Base-by-base conservation (phyloP, 306 rosid genomes). In the Prunus campanulata region DNA sequence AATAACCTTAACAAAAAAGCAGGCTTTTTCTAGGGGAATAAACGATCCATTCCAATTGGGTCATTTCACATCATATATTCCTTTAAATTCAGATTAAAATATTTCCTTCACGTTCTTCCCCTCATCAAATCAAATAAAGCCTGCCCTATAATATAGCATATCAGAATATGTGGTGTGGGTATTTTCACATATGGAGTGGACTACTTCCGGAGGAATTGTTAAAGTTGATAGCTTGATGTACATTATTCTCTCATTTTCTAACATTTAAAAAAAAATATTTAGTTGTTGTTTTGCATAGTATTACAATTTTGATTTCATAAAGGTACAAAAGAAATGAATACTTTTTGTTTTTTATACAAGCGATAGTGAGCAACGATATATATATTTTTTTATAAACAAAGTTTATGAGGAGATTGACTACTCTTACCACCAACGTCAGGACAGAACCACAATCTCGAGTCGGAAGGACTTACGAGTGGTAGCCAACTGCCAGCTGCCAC, bases 401-500 rank as follows among this genome's bases (percentile, higher is more conserved):
- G 2, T 35, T 35, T 35, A 35, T 0, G 8, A 0, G 2, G 8
- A 35, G 8, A 35, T 35, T 35, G 8, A 0, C 42, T 35, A 35
- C 25, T 25, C 25, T 25, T 25, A 25, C 42, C 0, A 35, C 42
- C 8, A 35, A 0, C 8, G 0, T 6, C 8, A 35, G 42, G 8
- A 2, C 42, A 35, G 2, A 35, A 8, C 1, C 2, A 35, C 2
- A 35, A 35, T 6, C 8, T 35, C 42, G 0, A 35, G 42, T 3
- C 2, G 8, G 0, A 35, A 35, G 42, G 8, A 35, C 2, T 35
- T 39, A 39, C 0, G 0, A 2, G 0, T 7, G 44, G 0, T 0
- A 39, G 2, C 0, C 44, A 39, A 39, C 9, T 39, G 9, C 2
- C 0, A 39, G 0, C 9, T 39, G 0, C 0, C 2, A 39, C 2